These are phyloP conservation scores for Leucocoprinus leucothites DNA, from an alignment of 768 basidiomycete genomes.

Conservation along the genomic window DNA sequence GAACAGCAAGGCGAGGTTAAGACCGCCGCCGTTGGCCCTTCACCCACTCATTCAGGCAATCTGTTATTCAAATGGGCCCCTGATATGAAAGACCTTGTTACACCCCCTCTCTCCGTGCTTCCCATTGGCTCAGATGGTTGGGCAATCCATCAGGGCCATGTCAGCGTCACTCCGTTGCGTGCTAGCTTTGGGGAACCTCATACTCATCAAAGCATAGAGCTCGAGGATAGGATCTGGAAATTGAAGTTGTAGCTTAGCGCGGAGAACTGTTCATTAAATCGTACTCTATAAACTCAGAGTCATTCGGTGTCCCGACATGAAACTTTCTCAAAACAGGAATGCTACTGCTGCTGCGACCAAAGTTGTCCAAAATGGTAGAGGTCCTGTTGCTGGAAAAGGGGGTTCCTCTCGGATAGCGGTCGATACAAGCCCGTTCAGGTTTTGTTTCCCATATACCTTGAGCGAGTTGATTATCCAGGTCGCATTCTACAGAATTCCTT, in stretches of 20 bases:
- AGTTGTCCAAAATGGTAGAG: neutral
- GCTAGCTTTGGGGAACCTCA: slow-evolving; percentile 71
- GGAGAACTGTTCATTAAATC: neutral
- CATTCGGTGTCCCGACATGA: neutral
- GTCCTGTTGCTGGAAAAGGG: neutral
- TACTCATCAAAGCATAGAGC: slow-evolving; percentile 20
- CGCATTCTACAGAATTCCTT: slow-evolving; percentile 53
- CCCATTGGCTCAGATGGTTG: slow-evolving; percentile 81
- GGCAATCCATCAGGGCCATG: slow-evolving; percentile 69
- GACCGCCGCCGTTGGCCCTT: slow-evolving; percentile 9
- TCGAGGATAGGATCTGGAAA: slow-evolving; percentile 49
- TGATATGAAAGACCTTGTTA: slow-evolving; percentile 66
- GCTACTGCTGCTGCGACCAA: neutral
- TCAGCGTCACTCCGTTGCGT: slow-evolving; percentile 75
- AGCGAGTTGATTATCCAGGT: slow-evolving; percentile 79
- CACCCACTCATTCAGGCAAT: slow-evolving; percentile 22
- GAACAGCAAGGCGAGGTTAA: slow-evolving; percentile 31
- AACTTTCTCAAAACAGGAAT: slow-evolving; percentile 2
- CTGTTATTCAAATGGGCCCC: slow-evolving; percentile 74
- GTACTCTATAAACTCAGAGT: neutral
- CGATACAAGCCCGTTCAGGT: slow-evolving; percentile 27
- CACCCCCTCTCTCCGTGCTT: slow-evolving; percentile 52
- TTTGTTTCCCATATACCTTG: slow-evolving; percentile 68
- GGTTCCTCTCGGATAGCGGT: neutral
- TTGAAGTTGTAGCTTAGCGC: slow-evolving; percentile 46